Base-by-base conservation (phyloP, 2,329 filamentous ascomycete genomes). In the Microdochium paspali region DNA sequence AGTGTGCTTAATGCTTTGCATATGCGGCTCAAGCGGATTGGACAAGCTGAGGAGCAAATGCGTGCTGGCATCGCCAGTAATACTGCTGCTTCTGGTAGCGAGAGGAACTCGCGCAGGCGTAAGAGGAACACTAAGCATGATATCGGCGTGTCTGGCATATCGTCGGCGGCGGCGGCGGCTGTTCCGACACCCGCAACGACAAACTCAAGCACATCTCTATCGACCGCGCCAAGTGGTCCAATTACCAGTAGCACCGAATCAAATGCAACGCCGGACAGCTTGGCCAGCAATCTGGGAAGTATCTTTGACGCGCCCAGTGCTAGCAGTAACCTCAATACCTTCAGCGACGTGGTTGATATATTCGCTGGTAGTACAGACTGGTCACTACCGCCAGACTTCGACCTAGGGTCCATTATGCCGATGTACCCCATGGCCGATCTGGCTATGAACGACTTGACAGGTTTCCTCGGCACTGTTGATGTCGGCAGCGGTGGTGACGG, bases 361-460 rank as follows among this genome's bases (percentile, higher is more conserved):
- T 40, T 40, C 31, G 15, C 18, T 40, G 18, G 13, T 9, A 21
- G 35, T 5, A 40, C 53, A 2, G 64, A 68, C 44, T 73, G 70
- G 67, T 58, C 61, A 15, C 53, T 71, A 39, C 71, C 73, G 2
- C 62, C 64, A 6, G 61, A 66, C 47, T 74, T 77, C 50, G 70
- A 74, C 54, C 72, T 79, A 54, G 63, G 70, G 21, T 63, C 65
- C 10, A 68, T 82, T 49, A 70, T 74, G 52, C 75, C 77, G 15
- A 69, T 80, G 49, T 79, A 77, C 47, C 73, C 78, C 0, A 77
- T 74, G 49, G 71, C 73, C 20, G 78, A 82, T 53, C 62, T 82
- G 4, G 62, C 78, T 1, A 80, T 74, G 55, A 77, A 81, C 52
- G 72, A 80, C 28, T 63, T 81, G 3, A 69, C 66, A 12, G 72